Base-by-base conservation (phyloP, 306 rosid species). In the Glycine tomentella region DNA sequence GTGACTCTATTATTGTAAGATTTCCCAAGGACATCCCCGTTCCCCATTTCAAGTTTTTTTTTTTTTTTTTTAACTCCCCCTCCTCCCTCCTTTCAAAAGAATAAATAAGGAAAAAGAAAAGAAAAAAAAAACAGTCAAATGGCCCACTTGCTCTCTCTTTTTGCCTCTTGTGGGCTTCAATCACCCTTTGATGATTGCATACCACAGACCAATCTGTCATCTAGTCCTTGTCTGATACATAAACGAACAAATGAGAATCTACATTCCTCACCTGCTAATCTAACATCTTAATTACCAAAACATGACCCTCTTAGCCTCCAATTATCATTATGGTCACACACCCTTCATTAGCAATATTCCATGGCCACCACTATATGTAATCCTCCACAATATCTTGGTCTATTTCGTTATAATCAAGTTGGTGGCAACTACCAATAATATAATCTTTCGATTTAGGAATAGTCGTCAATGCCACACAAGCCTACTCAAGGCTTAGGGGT, bases 131-230 rank as follows among this genome's bases (percentile, higher is more conserved):
- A 50, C 40, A 71, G 61, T 76, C 74, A 72, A 58, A 49, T 83
- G 93, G 76, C 90, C 97, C 90, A 90, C 93, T 58, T 83, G 91
- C 87, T 83, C 85, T 86, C 90, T 80, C 86, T 86, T 87, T 86
- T 86, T 74, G 88, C 89, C 89, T 74, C 88, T 82, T 83, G 94
- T 87, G 89, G 91, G 91, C 88, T 92, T 91, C 90, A 90, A 88
- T 91, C 89, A 87, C 86, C 84, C 91, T 83, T 85, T 78, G 93
- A 88, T 90, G 94, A 92, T 87, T 86, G 92, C 86, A 88, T 77
- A 88, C 87, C 89, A 88, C 86, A 87, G 87, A 86, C 83, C 90
- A 67, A 69, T 81, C 87, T 91, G 92, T 91, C 90, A 90, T 84
- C 75, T 84, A 84, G 89, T 87, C 88, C 50, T 88, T 86, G 94